Base-by-base conservation (phyloP, 192 early-diverging fungal species). In the Coemansia sp. region DNA sequence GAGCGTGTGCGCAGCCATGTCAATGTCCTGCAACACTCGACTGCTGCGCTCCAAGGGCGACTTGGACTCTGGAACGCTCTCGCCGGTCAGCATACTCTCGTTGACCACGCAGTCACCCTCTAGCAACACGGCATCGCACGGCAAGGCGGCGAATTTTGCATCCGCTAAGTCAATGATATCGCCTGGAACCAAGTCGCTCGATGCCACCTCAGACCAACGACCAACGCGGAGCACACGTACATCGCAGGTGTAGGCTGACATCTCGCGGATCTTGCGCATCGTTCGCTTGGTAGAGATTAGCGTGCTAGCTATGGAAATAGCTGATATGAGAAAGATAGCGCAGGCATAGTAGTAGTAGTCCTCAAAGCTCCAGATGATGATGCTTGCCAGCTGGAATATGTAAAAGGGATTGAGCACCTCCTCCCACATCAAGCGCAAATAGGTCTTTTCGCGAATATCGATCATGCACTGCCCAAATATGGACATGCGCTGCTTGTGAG, bases 61-160 rank as follows among this genome's bases (percentile, higher is more conserved):
- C 71, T 99, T 99, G 21, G 90, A 92, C 20, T 98, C 94, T 5
- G 96, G 95, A 0, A 97, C 84, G 34, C 92, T 93, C 74, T 99
- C 98, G 24, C 98, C 98, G 4, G 98, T 99, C 20, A 99, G 85
- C 94, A 99, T 96, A 66, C 87, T 92, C 79, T 98, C 98, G 79
- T 97, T 96, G 40, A 98, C 88, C 55, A 99, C 96, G 67, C 94
- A 96, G 66, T 94, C 93, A 26, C 98, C 98, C 18, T 90, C 84
- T 5, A 98, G 76, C 3, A 99, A 78, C 20, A 98, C 70, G 9
- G 91, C 92, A 50, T 99, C 98, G 71, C 95, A 98, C 0, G 97
- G 95, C 20, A 95, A 79, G 3, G 82, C 69, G 1, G 82, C 62
- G 6, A 88, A 63, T 24, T 80, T 69, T 2, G 79, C 60, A 24